These are phyloP conservation scores for Acidiella bohemica DNA, from an alignment of 495 filamentous ascomycete species.

Conservation along the genomic window DNA sequence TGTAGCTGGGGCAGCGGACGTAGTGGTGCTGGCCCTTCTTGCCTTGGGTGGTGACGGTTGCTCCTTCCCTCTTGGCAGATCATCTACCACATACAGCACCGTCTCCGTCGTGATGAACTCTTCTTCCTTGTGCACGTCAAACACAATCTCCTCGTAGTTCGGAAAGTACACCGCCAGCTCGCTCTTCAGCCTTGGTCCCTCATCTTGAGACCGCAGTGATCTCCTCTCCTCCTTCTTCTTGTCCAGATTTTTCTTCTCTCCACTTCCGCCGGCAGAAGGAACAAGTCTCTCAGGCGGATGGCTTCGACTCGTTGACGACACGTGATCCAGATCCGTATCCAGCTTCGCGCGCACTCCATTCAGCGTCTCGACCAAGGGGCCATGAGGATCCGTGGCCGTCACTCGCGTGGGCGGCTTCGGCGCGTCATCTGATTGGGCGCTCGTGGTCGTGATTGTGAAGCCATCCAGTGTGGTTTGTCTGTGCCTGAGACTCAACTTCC, in stretches of 20 bases:
- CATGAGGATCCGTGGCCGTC: conserved; percentile 26
- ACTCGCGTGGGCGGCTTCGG: conserved; percentile 25
- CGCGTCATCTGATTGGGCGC: conserved; percentile 12
- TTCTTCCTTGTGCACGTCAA: conserved; percentile 62
- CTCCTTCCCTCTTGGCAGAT: conserved; percentile 23
- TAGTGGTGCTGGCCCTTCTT: conserved; percentile 8
- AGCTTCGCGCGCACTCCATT: conserved; percentile 25
- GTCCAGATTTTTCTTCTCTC: neutral
- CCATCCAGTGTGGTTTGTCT: conserved; percentile 12
- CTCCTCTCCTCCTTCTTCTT: conserved; percentile 27
- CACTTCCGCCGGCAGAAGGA: neutral
- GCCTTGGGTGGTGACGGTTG: conserved; percentile 18
- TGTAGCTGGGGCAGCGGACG: neutral
- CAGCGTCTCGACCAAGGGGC: conserved; percentile 22
- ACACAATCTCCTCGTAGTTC: conserved; percentile 82
- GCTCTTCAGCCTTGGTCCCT: conserved; percentile 56
- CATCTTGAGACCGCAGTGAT: conserved; percentile 32
- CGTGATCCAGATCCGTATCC: conserved; percentile 18
- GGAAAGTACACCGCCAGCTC: conserved; percentile 78
- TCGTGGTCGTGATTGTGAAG: conserved; percentile 1
- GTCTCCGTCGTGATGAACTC: conserved; percentile 49
- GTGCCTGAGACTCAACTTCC: conserved; percentile 5
- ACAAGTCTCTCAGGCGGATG: neutral
- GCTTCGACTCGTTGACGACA: conserved; percentile 1
- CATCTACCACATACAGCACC: conserved; percentile 43